phyloP scores from a whole-genome alignment of 345 rosid genomes.

The Diplotaxis tenuifolia region DNA sequence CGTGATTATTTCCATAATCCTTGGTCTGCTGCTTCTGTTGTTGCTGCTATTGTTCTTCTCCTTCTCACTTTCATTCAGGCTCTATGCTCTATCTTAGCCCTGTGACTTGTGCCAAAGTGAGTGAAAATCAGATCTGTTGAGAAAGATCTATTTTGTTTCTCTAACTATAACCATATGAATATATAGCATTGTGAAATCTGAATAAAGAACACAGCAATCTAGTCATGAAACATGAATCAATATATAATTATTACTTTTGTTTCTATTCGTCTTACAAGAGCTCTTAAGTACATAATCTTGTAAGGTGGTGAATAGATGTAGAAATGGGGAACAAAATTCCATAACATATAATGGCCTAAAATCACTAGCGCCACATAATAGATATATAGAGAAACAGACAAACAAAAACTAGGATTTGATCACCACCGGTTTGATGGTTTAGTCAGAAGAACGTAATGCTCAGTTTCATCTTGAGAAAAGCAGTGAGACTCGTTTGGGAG shows the following conservation, averaged over 20 bases:
- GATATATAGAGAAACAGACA: slow-evolving; percentile 26
- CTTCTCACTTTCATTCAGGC: not conserved
- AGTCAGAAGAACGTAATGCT: slow-evolving; percentile 3
- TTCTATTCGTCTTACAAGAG: slow-evolving; percentile 18
- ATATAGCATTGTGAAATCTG: too few species aligned
- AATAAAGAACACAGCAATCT: slow-evolving; percentile 1
- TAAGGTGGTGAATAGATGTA: slow-evolving; percentile 16
- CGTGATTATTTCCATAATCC: not conserved
- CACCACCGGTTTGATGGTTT: not conserved
- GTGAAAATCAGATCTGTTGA: too few species aligned
- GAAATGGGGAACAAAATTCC: slow-evolving; percentile 6
- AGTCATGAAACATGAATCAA: slow-evolving; percentile 13
- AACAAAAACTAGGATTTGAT: slow-evolving; percentile 24
- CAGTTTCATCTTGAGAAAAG: slow-evolving; percentile 54
- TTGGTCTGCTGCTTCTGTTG: not conserved
- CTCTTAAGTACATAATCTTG: slow-evolving; percentile 19
- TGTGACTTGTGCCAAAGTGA: too few species aligned
- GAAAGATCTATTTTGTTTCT: too few species aligned
- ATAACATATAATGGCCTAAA: slow-evolving; percentile 9
- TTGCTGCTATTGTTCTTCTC: not conserved
- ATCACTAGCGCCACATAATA: slow-evolving; percentile 21
- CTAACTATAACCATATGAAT: too few species aligned
- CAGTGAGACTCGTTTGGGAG: slow-evolving; percentile 52
- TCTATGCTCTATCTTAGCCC: too few species aligned
- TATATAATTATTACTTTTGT: slow-evolving; percentile 15